Base-by-base conservation (phyloP, 225 moss, liverwort and hornwort genomes). In the Marchantia polymorpha region DNA sequence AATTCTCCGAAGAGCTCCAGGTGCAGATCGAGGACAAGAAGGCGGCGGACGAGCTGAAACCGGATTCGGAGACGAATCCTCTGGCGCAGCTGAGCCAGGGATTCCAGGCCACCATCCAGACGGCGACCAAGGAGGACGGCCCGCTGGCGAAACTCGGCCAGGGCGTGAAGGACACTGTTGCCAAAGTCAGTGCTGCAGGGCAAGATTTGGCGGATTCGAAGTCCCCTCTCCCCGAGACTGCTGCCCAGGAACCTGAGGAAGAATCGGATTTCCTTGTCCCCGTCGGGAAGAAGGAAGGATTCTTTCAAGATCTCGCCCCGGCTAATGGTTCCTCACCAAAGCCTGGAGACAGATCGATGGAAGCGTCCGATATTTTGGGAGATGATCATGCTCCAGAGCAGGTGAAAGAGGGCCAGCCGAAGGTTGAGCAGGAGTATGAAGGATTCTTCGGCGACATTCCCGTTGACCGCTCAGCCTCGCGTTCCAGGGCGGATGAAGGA, bases 11-110 rank as follows among this genome's bases (percentile, higher is more conserved):
- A 70, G 81, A 85, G 51, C 64, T 85, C 14, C 77, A 81, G 71
- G 83, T 87, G 0, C 75, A 84, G 14, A 16, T 79, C 0, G 75
- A 84, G 16, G 86, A 87, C 15, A 87, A 87, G 47, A 79, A 87
- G 22, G 86, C 83, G 20, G 76, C 76, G 0, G 86, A 84, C 72
- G 81, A 79, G 0, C n/a, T 78, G 7, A 78, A 82, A 78, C 86
- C 86, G 2, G 86, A 82, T 31, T 72, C 79, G 4, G 86, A 84
- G 39, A 58, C 17, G 53, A 82, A 60, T 79, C 83, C 79, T 63
- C 20, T 86, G 26, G 16, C 59, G 13, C 80, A 86, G 63, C 6
- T 83, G 25, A 78, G 69, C 20, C 19, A 56, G 29, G 83, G 72
- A 3, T 12, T 82, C 3, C 76, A 82, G 27, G 71, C 71, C 25